phyloP scores from a whole-genome alignment of 2,329 filamentous ascomycete genomes.

The Cryphonectria parasitica region DNA sequence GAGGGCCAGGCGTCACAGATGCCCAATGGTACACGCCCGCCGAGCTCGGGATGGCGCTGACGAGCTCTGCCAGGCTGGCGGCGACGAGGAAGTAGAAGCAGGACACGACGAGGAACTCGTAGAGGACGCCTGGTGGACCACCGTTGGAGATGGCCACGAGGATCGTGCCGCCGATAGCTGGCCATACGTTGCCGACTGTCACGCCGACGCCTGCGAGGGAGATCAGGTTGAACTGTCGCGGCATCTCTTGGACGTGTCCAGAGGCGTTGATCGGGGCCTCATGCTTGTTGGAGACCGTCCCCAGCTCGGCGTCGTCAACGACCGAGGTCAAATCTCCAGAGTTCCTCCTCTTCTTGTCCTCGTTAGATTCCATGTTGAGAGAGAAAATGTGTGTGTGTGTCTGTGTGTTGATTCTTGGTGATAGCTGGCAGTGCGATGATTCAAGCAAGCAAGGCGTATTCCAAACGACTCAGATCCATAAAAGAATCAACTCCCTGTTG shows the following conservation, averaged over 20 bases:
- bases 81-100: slow-evolving; percentile 62
- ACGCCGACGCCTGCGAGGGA: slow-evolving; percentile 47
- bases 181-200: slow-evolving; percentile 49
- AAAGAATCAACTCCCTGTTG: too few species aligned
- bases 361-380: slow-evolving; percentile 8
- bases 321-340: not conserved
- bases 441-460: not conserved
- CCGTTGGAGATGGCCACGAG: slow-evolving; percentile 62
- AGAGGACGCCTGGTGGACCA: slow-evolving; percentile 63
- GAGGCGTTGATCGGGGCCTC: slow-evolving; percentile 42
- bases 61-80: slow-evolving; percentile 63
- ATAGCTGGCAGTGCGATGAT: not conserved
- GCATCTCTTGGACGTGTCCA: slow-evolving; percentile 46
- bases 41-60: slow-evolving; percentile 64
- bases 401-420: too few species aligned
- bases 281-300: slow-evolving; percentile 1
- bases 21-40: slow-evolving; percentile 67
- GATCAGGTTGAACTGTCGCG: slow-evolving; percentile 45
- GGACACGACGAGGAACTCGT: slow-evolving; percentile 58
- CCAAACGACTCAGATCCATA: not conserved
- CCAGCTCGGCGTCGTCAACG: slow-evolving; percentile 19
- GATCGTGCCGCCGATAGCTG: slow-evolving; percentile 48
- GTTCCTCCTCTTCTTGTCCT: slow-evolving; percentile 9
- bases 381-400: not conserved
- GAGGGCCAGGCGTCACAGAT: slow-evolving; percentile 56